phyloP scores from a whole-genome alignment of 2,329 filamentous ascomycete genomes.

The Pestalotiopsis fici region DNA sequence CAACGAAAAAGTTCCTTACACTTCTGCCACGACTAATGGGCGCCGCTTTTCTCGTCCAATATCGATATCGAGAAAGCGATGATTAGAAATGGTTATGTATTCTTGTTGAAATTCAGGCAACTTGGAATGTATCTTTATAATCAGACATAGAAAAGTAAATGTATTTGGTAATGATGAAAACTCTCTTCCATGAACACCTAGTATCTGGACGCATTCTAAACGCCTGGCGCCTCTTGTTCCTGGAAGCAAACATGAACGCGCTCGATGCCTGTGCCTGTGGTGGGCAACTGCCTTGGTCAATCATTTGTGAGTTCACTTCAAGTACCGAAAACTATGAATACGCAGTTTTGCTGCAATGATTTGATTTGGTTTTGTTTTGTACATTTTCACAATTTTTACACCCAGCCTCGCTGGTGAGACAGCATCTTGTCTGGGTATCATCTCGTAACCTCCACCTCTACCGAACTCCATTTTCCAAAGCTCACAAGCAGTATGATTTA shows the following conservation, averaged over 20 bases:
- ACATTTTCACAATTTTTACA: not conserved
- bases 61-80: not conserved
- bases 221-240: too few relatives aligned
- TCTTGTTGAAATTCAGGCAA: not conserved
- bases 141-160: not conserved
- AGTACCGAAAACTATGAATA: not conserved
- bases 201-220: too few relatives aligned
- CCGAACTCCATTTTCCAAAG: not conserved
- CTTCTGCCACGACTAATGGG: not conserved
- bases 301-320: not conserved
- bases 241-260: too few relatives aligned
- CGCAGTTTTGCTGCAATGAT: not conserved
- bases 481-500: not conserved
- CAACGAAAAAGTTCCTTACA: not conserved
- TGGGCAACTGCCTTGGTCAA: not conserved
- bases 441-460: not conserved
- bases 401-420: not conserved
- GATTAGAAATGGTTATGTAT: not conserved
- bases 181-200: too few relatives aligned
- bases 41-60: not conserved
- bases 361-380: not conserved
- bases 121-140: not conserved
- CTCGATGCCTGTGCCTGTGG: too few relatives aligned
- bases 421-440: not conserved
- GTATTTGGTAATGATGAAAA: not conserved